Evolutionary conservation across 1,284 basidiomycete species (phyloP).

Genomic region (Austropuccinia psidii): DNA sequence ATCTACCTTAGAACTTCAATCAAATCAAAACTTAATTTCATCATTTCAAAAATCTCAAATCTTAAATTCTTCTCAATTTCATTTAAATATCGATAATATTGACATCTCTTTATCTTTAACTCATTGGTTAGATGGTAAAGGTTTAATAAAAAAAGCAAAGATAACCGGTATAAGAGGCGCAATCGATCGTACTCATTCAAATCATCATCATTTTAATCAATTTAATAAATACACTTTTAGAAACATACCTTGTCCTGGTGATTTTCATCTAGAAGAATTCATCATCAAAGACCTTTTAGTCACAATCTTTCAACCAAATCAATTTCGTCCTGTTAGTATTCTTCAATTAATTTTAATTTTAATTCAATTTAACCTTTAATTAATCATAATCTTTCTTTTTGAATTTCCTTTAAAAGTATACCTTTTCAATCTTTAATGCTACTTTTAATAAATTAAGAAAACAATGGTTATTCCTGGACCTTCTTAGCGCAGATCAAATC

Average conservation of each 20-base stretch:
- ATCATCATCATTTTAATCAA: not conserved
- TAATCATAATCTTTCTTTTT: not conserved
- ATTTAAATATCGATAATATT: slow-evolving; percentile 83
- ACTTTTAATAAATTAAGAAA: slow-evolving; percentile 76
- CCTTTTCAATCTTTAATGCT: slow-evolving; percentile 92
- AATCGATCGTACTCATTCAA: slow-evolving; percentile 57
- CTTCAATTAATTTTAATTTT: too few relatives aligned
- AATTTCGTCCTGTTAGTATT: slow-evolving; percentile 64
- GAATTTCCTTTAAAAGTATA: slow-evolving; percentile 52
- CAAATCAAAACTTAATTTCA: slow-evolving; percentile 17
- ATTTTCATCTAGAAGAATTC: slow-evolving; percentile 85
- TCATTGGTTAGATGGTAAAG: slow-evolving; percentile 93
- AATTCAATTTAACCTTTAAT: not conserved
- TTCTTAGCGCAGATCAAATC: slow-evolving; percentile 72
- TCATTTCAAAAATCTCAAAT: slow-evolving; percentile 18
- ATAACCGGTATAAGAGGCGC: slow-evolving; percentile 90
- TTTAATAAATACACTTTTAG: slow-evolving; percentile 69
- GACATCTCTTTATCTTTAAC: slow-evolving; percentile 91
- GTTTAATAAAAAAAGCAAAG: slow-evolving; percentile 79
- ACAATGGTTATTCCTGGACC: slow-evolving; percentile 74
- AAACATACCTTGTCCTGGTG: slow-evolving; percentile 64
- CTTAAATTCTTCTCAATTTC: slow-evolving; percentile 75
- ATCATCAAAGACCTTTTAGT: slow-evolving; percentile 86
- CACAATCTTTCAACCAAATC: slow-evolving; percentile 86
- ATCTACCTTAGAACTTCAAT: slow-evolving; percentile 49